A percentile compares a stretch with the other conserved stretches of the same genome.
phyloP scores from a whole-genome alignment of 305 asterid species.

The Plantago coronopus region DNA sequence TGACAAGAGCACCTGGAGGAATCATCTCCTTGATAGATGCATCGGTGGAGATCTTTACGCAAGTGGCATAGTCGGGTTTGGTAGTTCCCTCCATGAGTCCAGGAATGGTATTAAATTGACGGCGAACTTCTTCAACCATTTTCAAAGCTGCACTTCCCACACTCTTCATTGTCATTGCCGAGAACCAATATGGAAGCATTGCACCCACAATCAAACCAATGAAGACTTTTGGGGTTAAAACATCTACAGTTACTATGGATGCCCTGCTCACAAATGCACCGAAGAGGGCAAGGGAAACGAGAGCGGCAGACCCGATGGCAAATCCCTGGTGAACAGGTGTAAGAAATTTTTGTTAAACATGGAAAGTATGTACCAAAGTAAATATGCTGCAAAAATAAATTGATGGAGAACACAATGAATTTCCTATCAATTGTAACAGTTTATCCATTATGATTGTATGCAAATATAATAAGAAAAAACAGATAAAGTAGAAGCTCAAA shows the following conservation, averaged over 20 bases:
- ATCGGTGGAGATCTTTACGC: conserved; percentile 79
- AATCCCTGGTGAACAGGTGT: conserved; percentile 47
- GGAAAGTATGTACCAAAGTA: neutral
- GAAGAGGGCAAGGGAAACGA: conserved; percentile 74
- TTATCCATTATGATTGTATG: neutral
- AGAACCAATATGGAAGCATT: conserved; percentile 89
- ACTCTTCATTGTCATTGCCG: conserved; percentile 88
- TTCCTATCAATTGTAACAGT: neutral
- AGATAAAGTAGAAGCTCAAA: neutral
- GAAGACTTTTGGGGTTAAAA: conserved; percentile 65
- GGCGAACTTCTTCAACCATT: conserved; percentile 85
- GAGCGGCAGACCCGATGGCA: conserved; percentile 85
- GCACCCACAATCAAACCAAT: conserved; percentile 79
- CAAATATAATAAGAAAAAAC: neutral
- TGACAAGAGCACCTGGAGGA: conserved; percentile 80
- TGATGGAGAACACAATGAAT: neutral
- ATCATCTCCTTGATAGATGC: conserved; percentile 81
- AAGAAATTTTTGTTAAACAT: neutral
- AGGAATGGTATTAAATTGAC: conserved; percentile 70
- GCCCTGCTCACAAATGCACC: conserved; percentile 89
- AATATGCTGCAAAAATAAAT: neutral
- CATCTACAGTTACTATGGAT: conserved; percentile 58
- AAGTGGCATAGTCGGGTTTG: conserved; percentile 72
- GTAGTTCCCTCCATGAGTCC: conserved; percentile 76
- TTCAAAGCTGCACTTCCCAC: conserved; percentile 79